These are phyloP conservation scores for Posidonia australis DNA, from an alignment of 106 monocot genomes.

Conservation along the genomic window DNA sequence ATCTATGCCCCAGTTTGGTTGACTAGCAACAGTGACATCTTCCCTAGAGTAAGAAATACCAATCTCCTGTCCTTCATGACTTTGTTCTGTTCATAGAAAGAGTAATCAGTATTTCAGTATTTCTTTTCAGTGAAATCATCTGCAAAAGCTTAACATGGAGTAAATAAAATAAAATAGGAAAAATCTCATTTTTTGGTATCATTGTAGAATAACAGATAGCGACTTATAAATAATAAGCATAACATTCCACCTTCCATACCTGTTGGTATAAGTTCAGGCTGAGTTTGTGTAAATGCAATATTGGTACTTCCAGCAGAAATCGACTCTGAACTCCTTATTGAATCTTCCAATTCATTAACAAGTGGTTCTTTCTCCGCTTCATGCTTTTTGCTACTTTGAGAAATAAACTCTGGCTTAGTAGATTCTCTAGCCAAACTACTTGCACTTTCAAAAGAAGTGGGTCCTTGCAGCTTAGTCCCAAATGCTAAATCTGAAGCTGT, in stretches of 20 bases:
- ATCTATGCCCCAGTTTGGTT: conserved; percentile 31
- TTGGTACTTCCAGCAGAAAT: conserved; percentile 12
- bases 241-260: conserved; percentile 13
- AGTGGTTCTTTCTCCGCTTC: neutral
- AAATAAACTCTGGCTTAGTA: neutral
- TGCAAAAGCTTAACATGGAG: neutral
- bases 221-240: neutral
- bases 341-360: conserved; percentile 12
- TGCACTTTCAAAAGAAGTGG: conserved; percentile 28
- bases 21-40: conserved; percentile 11
- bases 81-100: conserved; percentile 19
- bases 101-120: neutral
- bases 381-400: conserved; percentile 1
- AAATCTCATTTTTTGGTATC: too few relatives aligned
- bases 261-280: conserved; percentile 11
- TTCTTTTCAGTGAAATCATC: neutral
- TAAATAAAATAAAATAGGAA: neutral
- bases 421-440: neutral
- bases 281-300: conserved; percentile 1
- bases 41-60: conserved; percentile 13
- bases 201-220: neutral
- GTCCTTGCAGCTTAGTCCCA: conserved; percentile 35
- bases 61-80: neutral
- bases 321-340: neutral
- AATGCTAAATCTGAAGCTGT: neutral